Evolutionary conservation across 2,329 filamentous ascomycete genomes (phyloP).

Genomic region (Akanthomyces lecanii): DNA sequence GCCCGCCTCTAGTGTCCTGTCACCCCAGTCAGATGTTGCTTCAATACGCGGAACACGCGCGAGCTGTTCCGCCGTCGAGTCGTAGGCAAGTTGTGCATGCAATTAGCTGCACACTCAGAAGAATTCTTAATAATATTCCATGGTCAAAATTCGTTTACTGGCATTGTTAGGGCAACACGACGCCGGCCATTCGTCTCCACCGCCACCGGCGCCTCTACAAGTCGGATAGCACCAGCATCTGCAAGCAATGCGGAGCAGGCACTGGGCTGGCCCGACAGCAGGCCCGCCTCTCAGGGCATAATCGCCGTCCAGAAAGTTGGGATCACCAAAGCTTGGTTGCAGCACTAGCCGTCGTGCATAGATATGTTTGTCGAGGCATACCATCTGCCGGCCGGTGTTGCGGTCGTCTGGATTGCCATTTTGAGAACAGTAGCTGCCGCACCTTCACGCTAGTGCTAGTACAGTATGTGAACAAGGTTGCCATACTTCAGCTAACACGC

Average conservation of each 20-base stretch:
- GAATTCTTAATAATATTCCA: neutral
- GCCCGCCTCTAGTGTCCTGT: neutral
- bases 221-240: slow-evolving; percentile 6
- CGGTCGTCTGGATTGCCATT: neutral
- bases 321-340: slow-evolving; percentile 2
- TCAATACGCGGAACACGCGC: slow-evolving; percentile 3
- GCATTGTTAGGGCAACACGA: neutral
- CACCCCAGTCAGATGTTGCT: neutral
- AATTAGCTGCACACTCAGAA: neutral
- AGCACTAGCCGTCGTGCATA: neutral
- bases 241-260: slow-evolving; percentile 10
- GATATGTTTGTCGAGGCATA: slow-evolving; percentile 1
- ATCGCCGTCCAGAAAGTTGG: neutral
- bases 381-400: neutral
- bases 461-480: neutral
- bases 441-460: neutral
- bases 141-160: neutral
- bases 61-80: neutral
- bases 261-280: neutral
- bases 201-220: neutral
- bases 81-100: neutral
- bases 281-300: neutral
- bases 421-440: neutral
- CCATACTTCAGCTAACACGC: neutral
- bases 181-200: neutral